Base-by-base conservation (phyloP, 2,329 filamentous ascomycete species). In the Coniochaeta sp. region DNA sequence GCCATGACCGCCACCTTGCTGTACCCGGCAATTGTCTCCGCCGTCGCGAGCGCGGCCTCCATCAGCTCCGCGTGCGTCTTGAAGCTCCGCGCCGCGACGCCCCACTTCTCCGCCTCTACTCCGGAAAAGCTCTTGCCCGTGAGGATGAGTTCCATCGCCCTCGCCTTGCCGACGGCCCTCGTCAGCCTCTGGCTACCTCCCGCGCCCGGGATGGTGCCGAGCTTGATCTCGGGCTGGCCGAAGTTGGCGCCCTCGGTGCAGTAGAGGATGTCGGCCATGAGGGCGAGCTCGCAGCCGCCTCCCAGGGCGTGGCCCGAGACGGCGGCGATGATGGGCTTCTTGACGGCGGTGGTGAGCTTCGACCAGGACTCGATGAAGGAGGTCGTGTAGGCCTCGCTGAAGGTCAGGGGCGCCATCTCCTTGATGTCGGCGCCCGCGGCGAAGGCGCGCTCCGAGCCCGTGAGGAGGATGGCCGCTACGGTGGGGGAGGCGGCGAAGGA, bases 321-420 rank as follows among this genome's bases (percentile, higher is more conserved):
- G 22, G 94, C 94, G 13, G 89, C 89, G 58, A 99, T 91, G 63
- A 97, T 83, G 51, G 94, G 94, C 69, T 95, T 97, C 74, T 95
- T 95, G 67, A 97, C 78, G 56, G 82, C 77, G 18, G 85, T 89
- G 24, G 90, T 87, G 46, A 96, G 81, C 56, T 87, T 79, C 6
- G 91, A 96, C 94, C 94, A 99, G 9, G 84, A 84, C 67, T 96
- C 91, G 70, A 99, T 97, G 70, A 99, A 99, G 65, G 95, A 89
- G 59, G 76, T 83, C 47, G 83, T 87, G 74, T 96, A 97, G 33
- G 94, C 92, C 58, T 86, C 76, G 56, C 88, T 82, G 72, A 99
- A 99, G 51, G 86, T 91, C 33, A 96, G 82, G 55, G 90, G 85
- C 27, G 90, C 88, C 94, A 99, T 99, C 72, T 99, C 94, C 72